A percentile compares a stretch with the other conserved stretches of the same genome.
Evolutionary conservation across 345 rosid genomes (phyloP).

Genomic region (Aquilaria yunnanensis): DNA sequence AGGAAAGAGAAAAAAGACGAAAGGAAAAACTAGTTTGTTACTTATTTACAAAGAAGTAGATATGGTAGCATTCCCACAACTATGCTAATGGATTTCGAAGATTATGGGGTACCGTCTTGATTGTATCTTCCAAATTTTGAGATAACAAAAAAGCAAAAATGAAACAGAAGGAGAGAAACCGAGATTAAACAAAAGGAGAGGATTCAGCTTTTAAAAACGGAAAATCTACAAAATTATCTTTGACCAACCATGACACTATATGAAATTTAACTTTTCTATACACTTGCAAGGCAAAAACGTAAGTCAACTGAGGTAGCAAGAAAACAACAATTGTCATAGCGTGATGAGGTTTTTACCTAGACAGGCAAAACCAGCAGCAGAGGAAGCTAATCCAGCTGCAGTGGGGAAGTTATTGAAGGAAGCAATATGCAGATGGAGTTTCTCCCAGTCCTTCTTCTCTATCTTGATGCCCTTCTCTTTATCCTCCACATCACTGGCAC

Average conservation of each 20-base stretch:
- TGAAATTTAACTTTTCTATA: neutral
- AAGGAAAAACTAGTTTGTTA: no score
- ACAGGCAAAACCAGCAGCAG: slow-evolving; percentile 98
- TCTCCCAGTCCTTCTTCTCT: slow-evolving; percentile 81
- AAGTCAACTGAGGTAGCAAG: neutral
- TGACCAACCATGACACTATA: neutral
- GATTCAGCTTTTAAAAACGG: neutral
- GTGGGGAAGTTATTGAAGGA: slow-evolving; percentile 94
- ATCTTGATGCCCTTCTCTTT: slow-evolving; percentile 74
- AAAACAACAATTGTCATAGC: neutral
- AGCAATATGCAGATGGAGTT: slow-evolving; percentile 74
- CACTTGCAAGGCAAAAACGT: no score
- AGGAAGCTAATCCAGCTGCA: slow-evolving; percentile 99
- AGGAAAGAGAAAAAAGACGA: no score
- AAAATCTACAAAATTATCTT: neutral
- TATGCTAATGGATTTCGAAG: no score
- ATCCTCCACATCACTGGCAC: slow-evolving; percentile 77
- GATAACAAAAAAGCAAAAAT: no score
- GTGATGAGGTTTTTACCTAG: slow-evolving; percentile 41
- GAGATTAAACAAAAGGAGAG: neutral
- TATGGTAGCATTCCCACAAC: no score
- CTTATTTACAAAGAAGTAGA: no score
- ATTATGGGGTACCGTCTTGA: no score
- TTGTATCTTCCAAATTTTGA: no score
- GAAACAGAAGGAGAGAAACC: neutral